phyloP scores from a whole-genome alignment of 768 basidiomycete genomes.

The Termitomyces sp. region DNA sequence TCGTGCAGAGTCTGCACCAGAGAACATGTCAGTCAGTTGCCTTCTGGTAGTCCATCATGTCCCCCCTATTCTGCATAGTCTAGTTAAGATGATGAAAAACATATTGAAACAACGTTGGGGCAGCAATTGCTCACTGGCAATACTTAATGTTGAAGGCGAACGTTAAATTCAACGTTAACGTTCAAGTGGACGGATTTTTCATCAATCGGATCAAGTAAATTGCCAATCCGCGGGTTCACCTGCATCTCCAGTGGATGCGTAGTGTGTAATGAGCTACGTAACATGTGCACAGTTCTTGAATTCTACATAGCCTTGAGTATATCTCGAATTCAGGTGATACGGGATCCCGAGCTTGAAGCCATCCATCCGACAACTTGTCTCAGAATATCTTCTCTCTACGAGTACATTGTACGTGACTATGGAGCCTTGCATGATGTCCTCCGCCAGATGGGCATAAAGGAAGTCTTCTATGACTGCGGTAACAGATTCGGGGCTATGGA shows the following conservation, averaged over 20 bases:
- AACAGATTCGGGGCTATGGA: slow-evolving; percentile 97
- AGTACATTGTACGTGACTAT: slow-evolving; percentile 97
- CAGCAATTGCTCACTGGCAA: too few species aligned
- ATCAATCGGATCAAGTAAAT: not conserved
- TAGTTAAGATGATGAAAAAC: not conserved
- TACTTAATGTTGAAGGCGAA: too few species aligned
- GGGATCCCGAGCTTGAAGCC: slow-evolving; percentile 97
- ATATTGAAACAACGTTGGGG: not conserved
- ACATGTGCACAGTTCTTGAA: slow-evolving; percentile 48
- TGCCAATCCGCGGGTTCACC: not conserved
- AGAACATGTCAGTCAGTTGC: not conserved
- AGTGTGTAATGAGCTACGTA: slow-evolving; percentile 88
- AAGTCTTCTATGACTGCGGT: slow-evolving; percentile 89
- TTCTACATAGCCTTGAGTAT: not conserved
- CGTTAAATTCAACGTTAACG: too few species aligned
- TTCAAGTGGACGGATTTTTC: too few species aligned
- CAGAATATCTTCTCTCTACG: slow-evolving; percentile 60
- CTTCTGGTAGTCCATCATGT: too few species aligned
- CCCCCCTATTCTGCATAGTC: not conserved
- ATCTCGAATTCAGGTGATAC: slow-evolving; percentile 67
- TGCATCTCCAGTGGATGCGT: slow-evolving; percentile 73
- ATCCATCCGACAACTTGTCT: slow-evolving; percentile 62
- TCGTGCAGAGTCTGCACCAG: not conserved
- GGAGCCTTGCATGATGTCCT: slow-evolving; percentile 99
- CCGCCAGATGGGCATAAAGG: slow-evolving; percentile 86